Evolutionary conservation across 1,139 yeast genomes (phyloP), one percentile per base, ranked within the genome.

Genomic region (Sugiyamaella japonica): DNA sequence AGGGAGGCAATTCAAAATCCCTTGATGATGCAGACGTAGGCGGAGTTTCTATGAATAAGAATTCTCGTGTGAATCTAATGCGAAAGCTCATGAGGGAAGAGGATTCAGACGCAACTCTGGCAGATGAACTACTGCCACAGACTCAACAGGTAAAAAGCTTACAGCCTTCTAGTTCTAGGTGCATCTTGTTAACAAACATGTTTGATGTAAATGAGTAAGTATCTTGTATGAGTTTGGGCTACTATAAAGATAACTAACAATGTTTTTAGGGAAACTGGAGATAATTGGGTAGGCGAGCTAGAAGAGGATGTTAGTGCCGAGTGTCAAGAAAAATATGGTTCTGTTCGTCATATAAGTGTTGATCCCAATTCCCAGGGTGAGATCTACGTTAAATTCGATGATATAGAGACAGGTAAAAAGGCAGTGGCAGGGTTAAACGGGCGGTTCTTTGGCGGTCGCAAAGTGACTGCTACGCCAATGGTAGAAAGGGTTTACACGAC

Each of bases 281-380:
- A 63, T n/a, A 55, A 60, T 32, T 72, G 76, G 76, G 61, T 64
- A 7, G 56, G 62, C 25, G 75, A 72, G 50, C 66, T 72, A 16
- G 72, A 69, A 47, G 73, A 71, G 28, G 76, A 72, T 55, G 73
- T 73, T 39, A 62, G 62, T 36, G 64, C 63, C 3, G 76, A 72
- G 54, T 72, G 76, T 54, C 73, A 72, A 49, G 73, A 69, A 23
- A 68, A 70, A 56, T 72, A 72, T 53, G 76, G 76, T 36, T 55
- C 61, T 39, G 72, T 72, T 3, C 61, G 61, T 12, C 74, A 73
- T 53, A 64, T 73, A 39, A 57, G 63, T 10, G 70, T 72, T 20
- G 74, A 70, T 12, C 63, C 67, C 4, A 57, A 58, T 25, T 63
- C 71, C 12, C 56, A 61, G 25, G 76, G 76, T 29, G 72, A 71